phyloP scores from a whole-genome alignment of 1,139 yeast species.

The Protomyces inundatus region DNA sequence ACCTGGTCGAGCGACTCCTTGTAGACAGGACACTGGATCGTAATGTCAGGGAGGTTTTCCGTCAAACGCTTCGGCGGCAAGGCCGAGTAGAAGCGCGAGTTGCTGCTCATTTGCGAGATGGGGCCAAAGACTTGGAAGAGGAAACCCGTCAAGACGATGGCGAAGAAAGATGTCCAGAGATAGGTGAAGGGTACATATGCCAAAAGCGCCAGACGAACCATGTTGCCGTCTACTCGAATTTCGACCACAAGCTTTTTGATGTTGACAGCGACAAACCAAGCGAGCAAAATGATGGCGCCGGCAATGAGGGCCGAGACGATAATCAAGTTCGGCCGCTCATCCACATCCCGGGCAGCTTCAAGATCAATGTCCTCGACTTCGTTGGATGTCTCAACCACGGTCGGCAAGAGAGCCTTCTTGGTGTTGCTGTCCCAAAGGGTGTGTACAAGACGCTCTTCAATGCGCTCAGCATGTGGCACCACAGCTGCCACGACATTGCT shows the following conservation, averaged over 20 bases:
- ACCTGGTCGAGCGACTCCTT: slow-evolving; percentile 27
- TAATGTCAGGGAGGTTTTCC: slow-evolving; percentile 26
- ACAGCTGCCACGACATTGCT: slow-evolving; percentile 25
- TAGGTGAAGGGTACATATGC: slow-evolving; percentile 8
- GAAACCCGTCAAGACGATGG: slow-evolving; percentile 5
- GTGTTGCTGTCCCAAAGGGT: slow-evolving; percentile 16
- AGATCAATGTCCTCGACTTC: slow-evolving; percentile 8
- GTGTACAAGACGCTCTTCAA: slow-evolving; percentile 7
- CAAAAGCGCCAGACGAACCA: slow-evolving; percentile 12
- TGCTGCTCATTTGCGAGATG: slow-evolving; percentile 24
- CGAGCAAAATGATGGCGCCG: slow-evolving; percentile 8
- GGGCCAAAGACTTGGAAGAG: slow-evolving; percentile 27
- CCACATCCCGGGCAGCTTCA: not conserved
- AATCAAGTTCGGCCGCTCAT: not conserved
- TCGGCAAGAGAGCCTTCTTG: not conserved
- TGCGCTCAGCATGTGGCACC: not conserved
- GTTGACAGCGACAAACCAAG: slow-evolving; percentile 18
- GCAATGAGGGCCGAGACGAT: slow-evolving; percentile 2
- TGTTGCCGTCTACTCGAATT: slow-evolving; percentile 10
- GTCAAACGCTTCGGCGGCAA: slow-evolving; percentile 27
- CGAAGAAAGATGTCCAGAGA: slow-evolving; percentile 13
- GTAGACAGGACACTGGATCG: slow-evolving; percentile 30
- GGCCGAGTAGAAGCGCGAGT: slow-evolving; percentile 27
- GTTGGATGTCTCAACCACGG: slow-evolving; percentile 3
- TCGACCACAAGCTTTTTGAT: slow-evolving; percentile 14